Conservation (phyloP, 2,329 filamentous ascomycete genomes). For the Calonectria naviculata region DNA sequence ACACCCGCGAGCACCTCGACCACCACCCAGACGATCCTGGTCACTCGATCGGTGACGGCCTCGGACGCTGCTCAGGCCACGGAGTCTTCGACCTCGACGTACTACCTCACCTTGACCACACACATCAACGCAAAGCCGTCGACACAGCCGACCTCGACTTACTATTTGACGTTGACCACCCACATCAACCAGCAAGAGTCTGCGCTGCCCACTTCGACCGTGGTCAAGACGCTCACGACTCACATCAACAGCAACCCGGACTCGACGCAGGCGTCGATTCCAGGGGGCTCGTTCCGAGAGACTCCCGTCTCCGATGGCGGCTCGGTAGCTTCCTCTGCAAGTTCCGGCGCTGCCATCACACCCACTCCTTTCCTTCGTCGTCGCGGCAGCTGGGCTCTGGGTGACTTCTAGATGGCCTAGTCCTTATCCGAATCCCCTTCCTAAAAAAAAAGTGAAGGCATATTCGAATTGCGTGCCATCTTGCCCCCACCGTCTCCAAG, state of each 20-base stretch:
- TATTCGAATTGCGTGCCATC: not conserved
- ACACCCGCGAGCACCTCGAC: slow-evolving; percentile 32
- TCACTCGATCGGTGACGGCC: slow-evolving; percentile 22
- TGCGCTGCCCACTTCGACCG: slow-evolving; percentile 29
- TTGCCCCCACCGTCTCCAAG: slow-evolving; percentile 4
- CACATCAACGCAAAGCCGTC: slow-evolving; percentile 9
- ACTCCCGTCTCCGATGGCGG: slow-evolving; percentile 22
- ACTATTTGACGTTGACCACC: slow-evolving; percentile 1
- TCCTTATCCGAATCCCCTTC: too few relatives aligned
- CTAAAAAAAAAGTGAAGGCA: too few relatives aligned
- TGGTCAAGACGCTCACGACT: slow-evolving; percentile 32
- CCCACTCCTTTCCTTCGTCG: slow-evolving; percentile 35
- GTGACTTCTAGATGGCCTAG: slow-evolving; percentile 26
- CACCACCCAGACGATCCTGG: slow-evolving; percentile 33
- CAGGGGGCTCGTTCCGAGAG: slow-evolving; percentile 38
- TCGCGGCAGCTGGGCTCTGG: slow-evolving; percentile 39
- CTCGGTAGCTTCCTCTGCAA: slow-evolving; percentile 5
- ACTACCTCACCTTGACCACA: not conserved
- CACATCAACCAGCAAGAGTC: slow-evolving; percentile 6
- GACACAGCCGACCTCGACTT: slow-evolving; percentile 7
- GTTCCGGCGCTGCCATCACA: slow-evolving; percentile 22
- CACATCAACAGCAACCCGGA: slow-evolving; percentile 15
- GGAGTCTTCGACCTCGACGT: slow-evolving; percentile 2
- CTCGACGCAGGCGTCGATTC: slow-evolving; percentile 20
- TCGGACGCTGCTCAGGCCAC: not conserved